Evolutionary conservation across 129 eudicot species (phyloP), one percentile per base, ranked within the genome.

Genomic region (Flaveria bidentis): DNA sequence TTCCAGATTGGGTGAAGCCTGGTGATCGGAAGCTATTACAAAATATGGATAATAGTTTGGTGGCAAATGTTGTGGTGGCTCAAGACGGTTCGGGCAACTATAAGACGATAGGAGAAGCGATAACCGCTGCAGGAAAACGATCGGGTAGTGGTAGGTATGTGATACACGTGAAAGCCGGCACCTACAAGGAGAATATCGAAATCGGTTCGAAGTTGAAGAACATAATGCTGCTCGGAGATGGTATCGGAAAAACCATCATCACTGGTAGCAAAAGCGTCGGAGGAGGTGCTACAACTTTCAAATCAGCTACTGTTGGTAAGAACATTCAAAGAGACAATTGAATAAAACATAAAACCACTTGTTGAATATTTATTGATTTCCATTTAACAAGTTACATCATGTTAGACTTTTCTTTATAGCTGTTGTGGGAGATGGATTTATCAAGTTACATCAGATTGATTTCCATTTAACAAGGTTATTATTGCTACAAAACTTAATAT

Each of bases 251-350:
- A 62, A 88, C 92, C 4, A 76, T 88, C 20, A 83, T 88, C 8
- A 88, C 90, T 11, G 92, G 92, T 39, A 88, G 92, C 56, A 88
- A 49, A 67, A 85, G 92, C 57, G 92, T 85, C 30, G 92, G 81
- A 1, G 86, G 88, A 57, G 92, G 92, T 30, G 15, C 84, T 76
- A 88, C 92, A 16, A 85, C 90, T 30, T 88, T 83, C 67, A 76
- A 73, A 22, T 88, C 92, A 2, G 90, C 92, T 16, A 88, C 92
- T 4, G 81, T 88, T 46, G 92, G 92, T 88, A 82, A 84, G 91
- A 28, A 36, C 25, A 56, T n/a, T 42, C 4, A 25, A 55, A 17
- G 39, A 52, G 16, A 36, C 7, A 36, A 36, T 36, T 36, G 7
- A 36, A 36, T 36, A 12, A n/a, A 63, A 1, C 64, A 30, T 53